These are phyloP conservation scores for Suhomyces faveliae DNA, from an alignment of 805 yeast species.

Conservation along the genomic window DNA sequence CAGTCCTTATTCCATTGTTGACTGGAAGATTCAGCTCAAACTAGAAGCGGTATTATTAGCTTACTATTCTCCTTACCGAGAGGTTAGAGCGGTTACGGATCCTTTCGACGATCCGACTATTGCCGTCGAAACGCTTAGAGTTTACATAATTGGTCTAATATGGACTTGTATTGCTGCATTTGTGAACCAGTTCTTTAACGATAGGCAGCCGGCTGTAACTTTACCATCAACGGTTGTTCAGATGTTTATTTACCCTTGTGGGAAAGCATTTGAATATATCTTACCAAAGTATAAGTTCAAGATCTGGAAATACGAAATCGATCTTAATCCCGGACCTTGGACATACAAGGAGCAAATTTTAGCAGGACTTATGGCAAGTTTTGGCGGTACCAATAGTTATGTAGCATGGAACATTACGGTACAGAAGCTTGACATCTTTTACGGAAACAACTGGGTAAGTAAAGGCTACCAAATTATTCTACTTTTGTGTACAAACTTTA, in stretches of 20 bases:
- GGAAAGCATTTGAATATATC: slow-evolving; percentile 32
- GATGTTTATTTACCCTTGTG: slow-evolving; percentile 46
- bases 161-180: slow-evolving; percentile 59
- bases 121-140: slow-evolving; percentile 43
- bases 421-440: slow-evolving; percentile 24
- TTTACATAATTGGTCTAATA: slow-evolving; percentile 51
- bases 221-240: slow-evolving; percentile 45
- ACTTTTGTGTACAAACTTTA: slow-evolving; percentile 14
- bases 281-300: slow-evolving; percentile 33
- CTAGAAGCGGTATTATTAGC: slow-evolving; percentile 39
- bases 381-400: slow-evolving; percentile 28
- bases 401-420: slow-evolving; percentile 20
- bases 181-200: slow-evolving; percentile 54
- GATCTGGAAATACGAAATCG: slow-evolving; percentile 11
- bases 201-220: slow-evolving; percentile 50
- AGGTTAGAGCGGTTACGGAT: slow-evolving; percentile 38
- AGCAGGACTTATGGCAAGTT: slow-evolving; percentile 45
- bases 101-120: slow-evolving; percentile 36
- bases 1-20: slow-evolving; percentile 11
- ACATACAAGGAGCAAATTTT: slow-evolving; percentile 64
- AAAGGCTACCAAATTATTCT: slow-evolving; percentile 16
- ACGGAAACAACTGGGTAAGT: slow-evolving; percentile 24
- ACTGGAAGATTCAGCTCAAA: slow-evolving; percentile 36
- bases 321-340: slow-evolving; percentile 65
- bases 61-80: slow-evolving; percentile 43